Percentiles rank a stretch among this genome's conserved stretches.
These are phyloP conservation scores for Colletotrichum filicis DNA, from an alignment of 2,329 filamentous ascomycete species.

Conservation along the genomic window DNA sequence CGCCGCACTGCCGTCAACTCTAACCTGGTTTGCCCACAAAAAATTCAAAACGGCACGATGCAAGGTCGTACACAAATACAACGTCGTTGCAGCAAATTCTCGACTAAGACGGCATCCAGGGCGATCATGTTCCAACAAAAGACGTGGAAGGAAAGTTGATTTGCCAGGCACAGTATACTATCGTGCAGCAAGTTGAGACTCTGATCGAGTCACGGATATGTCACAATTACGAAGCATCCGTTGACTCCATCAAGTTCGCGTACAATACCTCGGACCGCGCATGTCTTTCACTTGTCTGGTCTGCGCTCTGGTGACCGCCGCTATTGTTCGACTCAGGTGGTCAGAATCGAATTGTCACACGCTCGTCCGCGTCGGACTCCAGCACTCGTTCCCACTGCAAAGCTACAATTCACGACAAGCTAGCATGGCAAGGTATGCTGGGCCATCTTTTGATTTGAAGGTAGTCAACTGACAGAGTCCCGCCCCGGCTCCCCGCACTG, in stretches of 20 bases:
- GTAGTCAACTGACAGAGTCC: conserved; percentile 16
- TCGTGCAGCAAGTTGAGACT: background rate
- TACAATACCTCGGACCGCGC: background rate
- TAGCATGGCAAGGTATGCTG: conserved; percentile 3
- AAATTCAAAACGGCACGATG: conserved; percentile 8
- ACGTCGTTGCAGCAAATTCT: background rate
- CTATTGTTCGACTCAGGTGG: background rate
- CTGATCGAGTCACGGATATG: background rate
- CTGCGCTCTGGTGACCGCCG: background rate
- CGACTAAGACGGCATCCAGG: background rate
- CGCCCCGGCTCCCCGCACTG: conserved; percentile 4
- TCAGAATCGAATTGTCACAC: background rate
- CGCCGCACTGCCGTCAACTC: conserved; percentile 9
- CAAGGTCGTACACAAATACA: conserved; percentile 5
- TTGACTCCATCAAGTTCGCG: background rate
- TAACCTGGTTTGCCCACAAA: conserved; percentile 24
- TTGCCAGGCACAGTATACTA: background rate
- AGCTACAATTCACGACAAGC: background rate
- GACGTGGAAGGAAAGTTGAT: background rate
- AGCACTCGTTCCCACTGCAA: background rate
- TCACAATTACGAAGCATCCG: background rate
- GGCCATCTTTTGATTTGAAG: background rate
- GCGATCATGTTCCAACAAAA: background rate
- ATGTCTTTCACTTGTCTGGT: background rate
- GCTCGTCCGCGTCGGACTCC: background rate